Conservation (phyloP, 2,329 filamentous ascomycete species). For the Bipolaris oryzae region DNA sequence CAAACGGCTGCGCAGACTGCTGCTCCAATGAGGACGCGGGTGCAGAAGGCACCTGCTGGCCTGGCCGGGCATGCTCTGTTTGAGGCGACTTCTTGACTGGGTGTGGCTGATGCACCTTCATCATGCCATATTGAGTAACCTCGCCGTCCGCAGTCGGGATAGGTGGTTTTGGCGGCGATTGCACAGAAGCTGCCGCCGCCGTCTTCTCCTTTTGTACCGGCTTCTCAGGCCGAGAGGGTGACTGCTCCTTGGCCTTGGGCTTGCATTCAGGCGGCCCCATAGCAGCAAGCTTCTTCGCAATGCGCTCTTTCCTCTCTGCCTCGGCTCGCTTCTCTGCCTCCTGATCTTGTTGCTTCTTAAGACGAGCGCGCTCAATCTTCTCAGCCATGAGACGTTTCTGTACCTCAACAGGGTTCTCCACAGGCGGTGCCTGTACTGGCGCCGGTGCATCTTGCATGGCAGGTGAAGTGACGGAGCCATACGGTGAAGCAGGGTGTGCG, state of each 20-base stretch:
- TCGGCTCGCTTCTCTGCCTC: conserved; percentile 72
- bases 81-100: conserved; percentile 49
- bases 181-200: conserved; percentile 41
- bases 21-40: conserved; percentile 26
- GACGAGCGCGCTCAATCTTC: conserved; percentile 69
- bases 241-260: conserved; percentile 46
- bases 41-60: conserved; percentile 15
- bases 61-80: conserved; percentile 22
- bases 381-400: conserved; percentile 73
- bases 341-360: conserved; percentile 63
- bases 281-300: conserved; percentile 73
- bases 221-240: conserved; percentile 43
- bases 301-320: conserved; percentile 71
- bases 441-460: conserved; percentile 30
- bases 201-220: conserved; percentile 55
- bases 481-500: conserved; percentile 45
- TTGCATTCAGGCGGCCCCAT: conserved; percentile 61
- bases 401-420: conserved; percentile 68
- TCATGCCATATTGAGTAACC: conserved; percentile 66
- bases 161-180: conserved; percentile 63
- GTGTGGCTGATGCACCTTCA: conserved; percentile 65
- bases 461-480: conserved; percentile 40
- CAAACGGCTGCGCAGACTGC: conserved; percentile 25
- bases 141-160: conserved; percentile 63
- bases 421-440: conserved; percentile 50